Evolutionary conservation across 148 eudicot genomes (phyloP).

Genomic region (Vaccinium macrocarpon): DNA sequence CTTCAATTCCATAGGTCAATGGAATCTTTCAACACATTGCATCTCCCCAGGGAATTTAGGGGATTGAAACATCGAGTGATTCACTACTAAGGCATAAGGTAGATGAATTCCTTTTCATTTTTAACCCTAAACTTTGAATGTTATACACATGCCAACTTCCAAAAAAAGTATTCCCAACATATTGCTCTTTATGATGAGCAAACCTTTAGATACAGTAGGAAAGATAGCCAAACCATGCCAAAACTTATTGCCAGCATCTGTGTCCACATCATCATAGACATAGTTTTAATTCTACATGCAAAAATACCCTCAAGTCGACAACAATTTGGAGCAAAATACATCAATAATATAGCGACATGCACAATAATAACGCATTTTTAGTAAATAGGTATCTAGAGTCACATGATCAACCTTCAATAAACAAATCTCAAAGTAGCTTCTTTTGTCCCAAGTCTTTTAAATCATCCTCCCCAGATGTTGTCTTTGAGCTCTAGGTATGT

Average conservation of each 20-base stretch:
- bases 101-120: background rate
- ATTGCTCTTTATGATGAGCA: background rate
- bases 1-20: too few species aligned
- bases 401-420: background rate
- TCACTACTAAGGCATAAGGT: too few species aligned
- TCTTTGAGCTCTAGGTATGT: background rate
- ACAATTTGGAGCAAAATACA: background rate
- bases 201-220: background rate
- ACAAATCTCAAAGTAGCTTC: background rate
- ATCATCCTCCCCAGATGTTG: background rate
- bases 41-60: background rate
- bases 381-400: too few species aligned
- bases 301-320: background rate
- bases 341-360: background rate
- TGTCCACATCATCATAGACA: background rate
- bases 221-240: background rate
- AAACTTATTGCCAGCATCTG: background rate
- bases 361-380: background rate
- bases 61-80: slow-evolving; percentile 6
- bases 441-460: background rate
- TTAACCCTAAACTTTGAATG: background rate
- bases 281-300: background rate
- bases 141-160: background rate
- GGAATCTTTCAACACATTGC: background rate
- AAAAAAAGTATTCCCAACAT: background rate